phyloP scores from a whole-genome alignment of 495 filamentous ascomycete species.

The Sabuloglossum arenarium region DNA sequence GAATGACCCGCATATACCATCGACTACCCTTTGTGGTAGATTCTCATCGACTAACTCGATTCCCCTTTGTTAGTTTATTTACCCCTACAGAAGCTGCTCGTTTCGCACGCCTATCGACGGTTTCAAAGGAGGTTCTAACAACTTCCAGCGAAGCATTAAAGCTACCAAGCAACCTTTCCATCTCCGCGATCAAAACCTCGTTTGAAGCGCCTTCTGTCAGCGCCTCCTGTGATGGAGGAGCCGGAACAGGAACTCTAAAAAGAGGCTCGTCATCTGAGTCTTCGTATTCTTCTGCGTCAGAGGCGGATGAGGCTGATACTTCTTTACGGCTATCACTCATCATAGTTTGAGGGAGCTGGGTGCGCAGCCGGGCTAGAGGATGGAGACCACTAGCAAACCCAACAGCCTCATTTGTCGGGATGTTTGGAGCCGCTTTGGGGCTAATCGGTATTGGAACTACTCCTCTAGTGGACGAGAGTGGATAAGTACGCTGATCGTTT shows the following conservation, averaged over 20 bases:
- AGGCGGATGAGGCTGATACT: neutral
- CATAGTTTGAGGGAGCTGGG: neutral
- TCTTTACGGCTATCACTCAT: neutral
- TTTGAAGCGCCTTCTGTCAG: neutral
- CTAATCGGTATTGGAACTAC: neutral
- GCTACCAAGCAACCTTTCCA: neutral
- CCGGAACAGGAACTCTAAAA: neutral
- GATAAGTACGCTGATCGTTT: neutral
- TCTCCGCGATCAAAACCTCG: neutral
- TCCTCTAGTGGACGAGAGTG: neutral
- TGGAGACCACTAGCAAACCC: neutral
- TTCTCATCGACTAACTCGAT: neutral
- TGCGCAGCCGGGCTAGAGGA: neutral
- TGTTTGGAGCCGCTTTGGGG: neutral
- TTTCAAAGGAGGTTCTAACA: neutral
- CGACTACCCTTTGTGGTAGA: neutral
- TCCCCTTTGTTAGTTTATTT: neutral
- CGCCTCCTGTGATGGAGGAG: neutral
- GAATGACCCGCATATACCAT: neutral
- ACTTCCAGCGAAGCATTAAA: neutral
- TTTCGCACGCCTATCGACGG: neutral
- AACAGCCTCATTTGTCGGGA: neutral
- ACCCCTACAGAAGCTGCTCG: neutral
- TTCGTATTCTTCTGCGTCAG: neutral
- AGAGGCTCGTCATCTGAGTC: neutral